Base-by-base conservation (phyloP, 257 asterid genomes). In the Hygrophila difformis region DNA sequence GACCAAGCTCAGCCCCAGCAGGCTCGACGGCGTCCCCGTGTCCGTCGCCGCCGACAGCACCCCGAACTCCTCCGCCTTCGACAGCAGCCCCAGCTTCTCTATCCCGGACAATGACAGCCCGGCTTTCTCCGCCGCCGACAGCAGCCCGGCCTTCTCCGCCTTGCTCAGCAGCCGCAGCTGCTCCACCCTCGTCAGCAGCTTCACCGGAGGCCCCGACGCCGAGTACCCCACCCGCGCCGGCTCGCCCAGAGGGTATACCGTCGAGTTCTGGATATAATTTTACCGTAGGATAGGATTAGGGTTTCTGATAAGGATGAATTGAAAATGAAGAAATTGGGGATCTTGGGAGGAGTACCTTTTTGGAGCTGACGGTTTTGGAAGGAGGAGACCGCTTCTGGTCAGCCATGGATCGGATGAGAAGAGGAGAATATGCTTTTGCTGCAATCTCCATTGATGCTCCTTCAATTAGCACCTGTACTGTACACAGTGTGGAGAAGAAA, bases 41-140 rank as follows among this genome's bases (percentile, higher is more conserved):
- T 88, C 76, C 2, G 94, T 76, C 3, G 97, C 95, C 0, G 93
- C 89, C 0, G 97, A 88, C n/a, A 84, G 88, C 6, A 84, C 74
- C 24, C 97, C 97, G 0, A 78, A 55, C 18, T 74, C 94, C 54
- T 87, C 97, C 0, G 94, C 94, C 51, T 87, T 87, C 0, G 97
- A 84, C 15, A 87, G 87, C 8, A 87, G 77, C 17, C 97, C 97
- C 3, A 87, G 77, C 61, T 58, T 70, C 74, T 84, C 95, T 36
- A 88, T 88, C 2, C 75, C 7, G 1, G 95, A 81, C 52, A 88
- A 40, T 0, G 97, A 74, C 6, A 84, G 41, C n/a, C 97, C 95
- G 1, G 65, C 70, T 5, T 76, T 87, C 79, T 87, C 97, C 1
- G 97, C 97, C 1, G 95, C 95, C 5, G 95, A 84, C 31, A 87